A percentile compares a stretch with the other conserved stretches of the same genome.
These are phyloP conservation scores for Symbiodinium pilosum DNA, from an alignment of 73 alveolate genomes.

Conservation along the genomic window DNA sequence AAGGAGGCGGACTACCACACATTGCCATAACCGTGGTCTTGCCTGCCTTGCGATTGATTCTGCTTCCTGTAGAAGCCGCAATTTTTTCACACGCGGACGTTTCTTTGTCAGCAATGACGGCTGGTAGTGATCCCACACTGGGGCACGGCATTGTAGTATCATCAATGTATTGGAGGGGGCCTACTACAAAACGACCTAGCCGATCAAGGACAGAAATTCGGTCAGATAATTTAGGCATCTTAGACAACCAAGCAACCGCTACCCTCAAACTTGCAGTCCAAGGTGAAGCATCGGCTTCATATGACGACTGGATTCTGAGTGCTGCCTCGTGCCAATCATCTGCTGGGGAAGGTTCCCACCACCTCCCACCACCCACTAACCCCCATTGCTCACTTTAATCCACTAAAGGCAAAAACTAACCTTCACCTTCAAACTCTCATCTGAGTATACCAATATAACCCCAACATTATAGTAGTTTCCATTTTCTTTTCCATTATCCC, in stretches of 20 bases:
- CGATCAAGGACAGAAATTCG: background rate
- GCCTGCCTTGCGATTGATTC: background rate
- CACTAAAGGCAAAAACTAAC: no score
- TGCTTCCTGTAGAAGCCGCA: background rate
- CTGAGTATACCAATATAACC: no score
- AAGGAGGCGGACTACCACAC: background rate
- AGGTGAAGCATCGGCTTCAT: background rate
- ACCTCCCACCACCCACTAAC: no score
- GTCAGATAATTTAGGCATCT: background rate
- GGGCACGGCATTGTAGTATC: conserved; percentile 5
- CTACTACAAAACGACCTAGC: background rate
- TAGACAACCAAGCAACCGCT: background rate
- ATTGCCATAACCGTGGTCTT: background rate
- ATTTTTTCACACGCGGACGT: background rate
- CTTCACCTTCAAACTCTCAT: no score
- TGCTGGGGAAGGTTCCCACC: background rate
- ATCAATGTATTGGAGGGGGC: background rate
- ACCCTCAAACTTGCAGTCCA: background rate
- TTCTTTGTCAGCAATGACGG: background rate
- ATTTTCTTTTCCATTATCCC: no score
- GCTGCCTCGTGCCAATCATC: background rate
- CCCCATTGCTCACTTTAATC: no score
- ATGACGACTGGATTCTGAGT: background rate
- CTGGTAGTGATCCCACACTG: background rate
- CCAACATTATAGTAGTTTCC: no score